Evolutionary conservation across 108 stramenopile species (phyloP).

Genomic region (Bacterosira constricta): DNA sequence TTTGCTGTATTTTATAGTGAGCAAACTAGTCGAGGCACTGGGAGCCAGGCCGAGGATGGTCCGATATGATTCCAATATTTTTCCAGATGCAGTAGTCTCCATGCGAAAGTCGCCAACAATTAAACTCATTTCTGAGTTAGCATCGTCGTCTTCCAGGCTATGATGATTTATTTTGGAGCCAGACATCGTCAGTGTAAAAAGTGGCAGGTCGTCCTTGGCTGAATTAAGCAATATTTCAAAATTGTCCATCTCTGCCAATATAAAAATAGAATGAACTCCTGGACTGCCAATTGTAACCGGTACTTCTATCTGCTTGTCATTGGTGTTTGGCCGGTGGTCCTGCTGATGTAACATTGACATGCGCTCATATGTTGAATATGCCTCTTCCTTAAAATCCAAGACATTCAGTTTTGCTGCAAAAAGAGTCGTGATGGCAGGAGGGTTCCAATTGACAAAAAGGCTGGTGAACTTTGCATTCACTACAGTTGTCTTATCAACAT

Average conservation of each 20-base stretch:
- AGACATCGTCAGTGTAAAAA: constrained; percentile 74
- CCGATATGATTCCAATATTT: constrained; percentile 58
- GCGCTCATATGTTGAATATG: constrained; percentile 39
- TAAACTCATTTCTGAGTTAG: constrained; percentile 46
- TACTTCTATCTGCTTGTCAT: not conserved
- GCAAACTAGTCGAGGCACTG: constrained; percentile 61
- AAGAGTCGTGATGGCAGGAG: constrained; percentile 59
- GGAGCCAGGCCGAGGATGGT: constrained; percentile 80
- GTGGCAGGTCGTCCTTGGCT: constrained; percentile 77
- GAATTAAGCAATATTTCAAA: constrained; percentile 77
- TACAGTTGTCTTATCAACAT: constrained; percentile 30
- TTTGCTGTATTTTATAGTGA: constrained; percentile 66
- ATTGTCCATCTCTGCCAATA: constrained; percentile 72
- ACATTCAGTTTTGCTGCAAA: constrained; percentile 45
- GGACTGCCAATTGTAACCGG: not conserved
- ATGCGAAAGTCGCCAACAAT: constrained; percentile 72
- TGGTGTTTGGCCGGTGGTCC: not conserved
- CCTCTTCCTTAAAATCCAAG: constrained; percentile 39
- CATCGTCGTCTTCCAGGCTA: constrained; percentile 23
- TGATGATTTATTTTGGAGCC: constrained; percentile 52
- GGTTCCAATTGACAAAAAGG: constrained; percentile 86
- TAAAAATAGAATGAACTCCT: constrained; percentile 36
- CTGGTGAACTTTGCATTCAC: constrained; percentile 78
- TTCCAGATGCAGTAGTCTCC: constrained; percentile 37
- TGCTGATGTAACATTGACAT: constrained; percentile 22